Conservation (phyloP, 495 filamentous ascomycete species). For the Pyronema domesticum region DNA sequence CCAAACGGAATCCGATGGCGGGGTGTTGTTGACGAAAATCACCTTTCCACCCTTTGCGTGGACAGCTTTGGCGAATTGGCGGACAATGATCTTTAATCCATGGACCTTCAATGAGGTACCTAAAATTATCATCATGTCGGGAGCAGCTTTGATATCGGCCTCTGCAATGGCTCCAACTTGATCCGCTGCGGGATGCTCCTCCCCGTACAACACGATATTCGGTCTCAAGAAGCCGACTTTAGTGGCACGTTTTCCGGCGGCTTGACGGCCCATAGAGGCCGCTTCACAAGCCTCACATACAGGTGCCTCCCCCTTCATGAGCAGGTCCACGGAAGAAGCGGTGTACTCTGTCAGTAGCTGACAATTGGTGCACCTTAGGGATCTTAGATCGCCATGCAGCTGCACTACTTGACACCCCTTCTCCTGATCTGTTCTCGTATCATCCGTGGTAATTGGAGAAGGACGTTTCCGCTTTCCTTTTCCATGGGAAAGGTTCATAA, state of each 20-base stretch:
- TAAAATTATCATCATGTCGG: conserved; percentile 47
- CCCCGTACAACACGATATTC: conserved; percentile 52
- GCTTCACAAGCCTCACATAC: conserved; percentile 42
- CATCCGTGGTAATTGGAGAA: conserved; percentile 16
- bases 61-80: conserved; percentile 51
- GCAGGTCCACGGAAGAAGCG: conserved; percentile 26
- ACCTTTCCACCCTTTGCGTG: conserved; percentile 46
- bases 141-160: conserved; percentile 41
- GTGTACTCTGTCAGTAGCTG: conserved; percentile 42
- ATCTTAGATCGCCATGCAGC: conserved; percentile 44
- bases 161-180: conserved; percentile 41
- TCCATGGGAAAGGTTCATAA: conserved; percentile 32
- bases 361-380: conserved; percentile 45
- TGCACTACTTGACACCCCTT: conserved; percentile 41
- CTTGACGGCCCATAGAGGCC: conserved; percentile 37
- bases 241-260: conserved; percentile 43
- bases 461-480: conserved; percentile 34
- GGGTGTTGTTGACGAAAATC: conserved; percentile 50
- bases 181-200: conserved; percentile 50
- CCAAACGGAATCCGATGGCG: conserved; percentile 49
- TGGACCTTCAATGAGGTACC: conserved; percentile 53
- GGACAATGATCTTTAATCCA: conserved; percentile 47
- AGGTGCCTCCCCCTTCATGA: conserved; percentile 40
- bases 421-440: conserved; percentile 15
- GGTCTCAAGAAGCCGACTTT: conserved; percentile 40